A percentile compares a stretch with the other conserved stretches of the same genome.
These are phyloP conservation scores for Kurtzmaniella cleridarum DNA, from an alignment of 805 yeast genomes.

Conservation along the genomic window DNA sequence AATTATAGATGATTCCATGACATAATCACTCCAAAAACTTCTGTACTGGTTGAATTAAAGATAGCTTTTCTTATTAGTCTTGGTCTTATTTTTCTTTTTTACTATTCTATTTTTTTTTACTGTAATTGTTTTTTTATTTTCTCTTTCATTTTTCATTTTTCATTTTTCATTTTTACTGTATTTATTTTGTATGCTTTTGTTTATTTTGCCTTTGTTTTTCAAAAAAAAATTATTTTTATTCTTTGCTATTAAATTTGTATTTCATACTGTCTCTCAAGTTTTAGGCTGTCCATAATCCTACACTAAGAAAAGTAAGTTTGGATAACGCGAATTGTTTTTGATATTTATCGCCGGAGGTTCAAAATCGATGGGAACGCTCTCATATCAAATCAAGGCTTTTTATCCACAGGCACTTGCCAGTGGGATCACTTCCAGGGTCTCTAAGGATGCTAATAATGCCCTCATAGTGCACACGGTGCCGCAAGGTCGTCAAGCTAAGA, in stretches of 20 bases:
- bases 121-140: too few species aligned
- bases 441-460: constrained; percentile 65
- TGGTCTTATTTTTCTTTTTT: too few species aligned
- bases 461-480: constrained; percentile 62
- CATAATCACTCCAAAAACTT: too few species aligned
- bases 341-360: background rate
- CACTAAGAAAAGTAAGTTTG: background rate
- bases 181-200: too few species aligned
- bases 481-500: constrained; percentile 71
- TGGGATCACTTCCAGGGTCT: constrained; percentile 63
- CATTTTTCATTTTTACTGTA: too few species aligned
- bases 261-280: background rate
- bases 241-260: too few species aligned
- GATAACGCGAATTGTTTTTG: constrained; percentile 1
- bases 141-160: too few species aligned
- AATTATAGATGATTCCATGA: constrained; percentile 19
- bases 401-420: constrained; percentile 79
- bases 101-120: too few species aligned
- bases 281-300: background rate
- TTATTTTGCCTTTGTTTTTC: too few species aligned
- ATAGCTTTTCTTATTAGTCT: too few species aligned
- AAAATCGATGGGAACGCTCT: constrained; percentile 8
- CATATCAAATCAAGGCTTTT: constrained; percentile 17
- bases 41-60: too few species aligned
- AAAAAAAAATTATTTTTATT: too few species aligned